Evolutionary conservation across 1,284 basidiomycete genomes (phyloP).

Genomic region (Heterobasidion irregulare): DNA sequence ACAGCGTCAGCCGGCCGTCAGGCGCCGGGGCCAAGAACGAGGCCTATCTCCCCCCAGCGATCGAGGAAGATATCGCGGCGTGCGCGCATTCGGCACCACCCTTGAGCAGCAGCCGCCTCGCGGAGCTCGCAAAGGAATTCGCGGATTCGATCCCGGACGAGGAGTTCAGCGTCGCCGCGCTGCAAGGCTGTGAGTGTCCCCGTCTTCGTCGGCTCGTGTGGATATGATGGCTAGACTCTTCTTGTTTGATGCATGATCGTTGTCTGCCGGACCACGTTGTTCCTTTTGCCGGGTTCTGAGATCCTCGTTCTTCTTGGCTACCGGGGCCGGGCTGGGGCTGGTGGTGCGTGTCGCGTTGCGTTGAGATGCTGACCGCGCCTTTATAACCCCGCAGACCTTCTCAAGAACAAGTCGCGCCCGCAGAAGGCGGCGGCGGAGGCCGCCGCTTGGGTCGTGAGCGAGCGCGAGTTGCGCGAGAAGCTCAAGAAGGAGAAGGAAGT

Average conservation of each 20-base stretch:
- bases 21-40: conserved; percentile 47
- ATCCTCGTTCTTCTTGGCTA: no score
- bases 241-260: not conserved
- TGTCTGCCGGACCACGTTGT: conserved; percentile 3
- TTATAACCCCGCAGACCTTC: conserved; percentile 40
- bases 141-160: conserved; percentile 70
- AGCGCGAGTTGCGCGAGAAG: conserved; percentile 64
- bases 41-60: conserved; percentile 53
- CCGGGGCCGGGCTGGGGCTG: conserved; percentile 2
- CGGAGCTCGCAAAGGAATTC: conserved; percentile 60
- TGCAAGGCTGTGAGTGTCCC: conserved; percentile 70
- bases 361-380: conserved; percentile 16
- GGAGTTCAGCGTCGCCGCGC: conserved; percentile 77
- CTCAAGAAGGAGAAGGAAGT: conserved; percentile 63
- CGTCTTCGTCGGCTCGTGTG: conserved; percentile 13
- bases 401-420: conserved; percentile 75
- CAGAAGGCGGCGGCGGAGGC: conserved; percentile 60
- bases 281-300: conserved; percentile 3
- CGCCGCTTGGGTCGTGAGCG: conserved; percentile 59
- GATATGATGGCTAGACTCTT: conserved; percentile 2
- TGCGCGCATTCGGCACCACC: conserved; percentile 55
- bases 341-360: conserved; percentile 15
- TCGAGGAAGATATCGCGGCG: conserved; percentile 48
- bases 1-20: conserved; percentile 14
- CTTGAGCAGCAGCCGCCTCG: conserved; percentile 52